phyloP scores from a whole-genome alignment of 306 rosid species.

The Ammopiptanthus mongolicus region DNA sequence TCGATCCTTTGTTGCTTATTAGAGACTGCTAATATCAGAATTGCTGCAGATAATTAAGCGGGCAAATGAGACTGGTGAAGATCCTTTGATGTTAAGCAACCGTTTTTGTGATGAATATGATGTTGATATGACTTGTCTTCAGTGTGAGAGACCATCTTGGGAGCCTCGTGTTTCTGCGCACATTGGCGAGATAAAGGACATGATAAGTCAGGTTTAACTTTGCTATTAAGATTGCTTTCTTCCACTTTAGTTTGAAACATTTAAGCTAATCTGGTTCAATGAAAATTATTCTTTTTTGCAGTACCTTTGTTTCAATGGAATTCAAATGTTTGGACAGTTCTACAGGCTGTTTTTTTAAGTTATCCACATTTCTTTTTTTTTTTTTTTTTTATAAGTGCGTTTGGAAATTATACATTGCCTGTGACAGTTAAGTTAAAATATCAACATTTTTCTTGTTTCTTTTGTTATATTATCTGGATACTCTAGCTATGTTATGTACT shows the following conservation, averaged over 20 bases:
- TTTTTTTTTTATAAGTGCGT: neutral
- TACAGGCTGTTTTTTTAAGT: neutral
- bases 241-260: neutral
- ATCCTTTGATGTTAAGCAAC: conserved; percentile 65
- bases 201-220: conserved; percentile 67
- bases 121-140: conserved; percentile 72
- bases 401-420: neutral
- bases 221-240: neutral
- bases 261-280: neutral
- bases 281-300: neutral
- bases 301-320: neutral
- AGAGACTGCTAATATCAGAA: conserved; percentile 28
- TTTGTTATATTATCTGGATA: neutral
- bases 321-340: neutral
- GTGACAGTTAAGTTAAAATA: neutral
- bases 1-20: conserved; percentile 17
- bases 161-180: conserved; percentile 92
- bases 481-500: neutral
- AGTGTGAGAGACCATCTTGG: conserved; percentile 73
- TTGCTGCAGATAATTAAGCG: conserved; percentile 74
- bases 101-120: conserved; percentile 81
- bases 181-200: conserved; percentile 74
- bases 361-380: neutral
- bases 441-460: neutral
- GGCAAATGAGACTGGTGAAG: conserved; percentile 77